Conservation (phyloP, 2,329 filamentous ascomycete species). For the Ceratocystiopsis minuta region DNA sequence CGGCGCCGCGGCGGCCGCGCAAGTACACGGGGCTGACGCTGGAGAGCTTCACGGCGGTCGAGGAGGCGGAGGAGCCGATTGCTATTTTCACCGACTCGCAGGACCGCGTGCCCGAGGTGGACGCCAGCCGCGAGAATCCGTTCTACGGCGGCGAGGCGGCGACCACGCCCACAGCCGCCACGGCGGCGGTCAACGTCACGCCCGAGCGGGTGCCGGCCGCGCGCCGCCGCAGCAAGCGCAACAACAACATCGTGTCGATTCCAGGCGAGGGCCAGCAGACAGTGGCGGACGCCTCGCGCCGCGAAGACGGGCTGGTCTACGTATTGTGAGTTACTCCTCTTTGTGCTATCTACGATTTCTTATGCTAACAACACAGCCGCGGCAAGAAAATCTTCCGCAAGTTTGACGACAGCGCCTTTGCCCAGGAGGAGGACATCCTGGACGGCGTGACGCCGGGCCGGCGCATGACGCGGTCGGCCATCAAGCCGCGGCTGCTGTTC, state of each 20-base stretch:
- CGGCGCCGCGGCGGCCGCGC: conserved; percentile 28
- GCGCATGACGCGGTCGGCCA: conserved; percentile 45
- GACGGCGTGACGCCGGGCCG: conserved; percentile 13
- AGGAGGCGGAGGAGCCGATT: conserved; percentile 37
- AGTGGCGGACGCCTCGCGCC: conserved; percentile 43
- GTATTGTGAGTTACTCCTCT: conserved; percentile 73
- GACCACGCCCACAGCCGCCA: conserved; percentile 7
- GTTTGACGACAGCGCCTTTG: conserved; percentile 25
- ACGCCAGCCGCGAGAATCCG: conserved; percentile 50
- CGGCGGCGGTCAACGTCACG: conserved; percentile 12
- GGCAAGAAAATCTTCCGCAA: conserved; percentile 64
- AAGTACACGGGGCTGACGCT: conserved; percentile 36
- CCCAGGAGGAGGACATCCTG: conserved; percentile 7
- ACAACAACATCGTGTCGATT: conserved; percentile 32
- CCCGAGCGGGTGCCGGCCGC: conserved; percentile 12
- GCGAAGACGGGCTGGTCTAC: conserved; percentile 57
- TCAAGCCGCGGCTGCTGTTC: conserved; percentile 59
- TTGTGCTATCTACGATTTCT: conserved; percentile 35
- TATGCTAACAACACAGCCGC: conserved; percentile 44
- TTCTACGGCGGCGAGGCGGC: conserved; percentile 35
- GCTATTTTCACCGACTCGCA: conserved; percentile 64
- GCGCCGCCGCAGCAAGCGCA: conserved; percentile 36
- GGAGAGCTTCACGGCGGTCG: conserved; percentile 39
- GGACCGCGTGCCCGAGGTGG: conserved; percentile 54
- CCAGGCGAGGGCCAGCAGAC: conserved; percentile 38